These are phyloP conservation scores for Stropharia rugosoannulata DNA, from an alignment of 768 basidiomycete genomes.

Conservation along the genomic window DNA sequence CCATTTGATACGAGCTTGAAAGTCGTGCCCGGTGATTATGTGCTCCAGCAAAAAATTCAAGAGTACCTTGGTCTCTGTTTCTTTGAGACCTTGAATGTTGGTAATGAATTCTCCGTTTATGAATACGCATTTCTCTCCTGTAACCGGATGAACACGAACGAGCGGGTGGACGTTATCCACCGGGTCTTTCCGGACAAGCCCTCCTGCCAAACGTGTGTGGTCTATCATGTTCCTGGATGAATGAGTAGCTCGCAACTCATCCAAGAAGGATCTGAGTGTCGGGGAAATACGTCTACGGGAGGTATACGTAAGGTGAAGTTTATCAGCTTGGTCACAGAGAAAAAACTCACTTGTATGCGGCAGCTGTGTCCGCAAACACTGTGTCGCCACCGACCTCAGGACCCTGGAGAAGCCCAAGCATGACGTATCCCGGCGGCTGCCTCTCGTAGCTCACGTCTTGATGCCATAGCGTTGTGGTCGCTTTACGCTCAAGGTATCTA, in stretches of 20 bases:
- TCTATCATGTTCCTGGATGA: constrained; percentile 25
- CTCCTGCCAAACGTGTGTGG: constrained; percentile 18
- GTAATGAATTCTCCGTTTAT: constrained; percentile 28
- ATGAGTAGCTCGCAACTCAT: constrained; percentile 20
- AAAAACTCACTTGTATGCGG: constrained; percentile 15
- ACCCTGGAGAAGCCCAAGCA: constrained; percentile 10
- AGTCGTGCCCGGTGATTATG: constrained; percentile 23
- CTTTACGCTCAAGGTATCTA: constrained; percentile 4
- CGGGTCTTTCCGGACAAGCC: constrained; percentile 27
- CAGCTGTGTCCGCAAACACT: constrained; percentile 12
- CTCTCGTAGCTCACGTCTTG: constrained; percentile 14
- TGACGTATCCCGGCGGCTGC: constrained; percentile 11
- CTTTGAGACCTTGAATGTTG: constrained; percentile 23
- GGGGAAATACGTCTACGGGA: constrained; percentile 11
- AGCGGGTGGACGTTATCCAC: constrained; percentile 26
- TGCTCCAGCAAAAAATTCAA: constrained; percentile 24
- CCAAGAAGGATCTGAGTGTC: constrained; percentile 7
- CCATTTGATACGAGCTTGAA: constrained; percentile 25
- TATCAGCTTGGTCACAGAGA: not conserved
- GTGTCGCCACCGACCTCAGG: constrained; percentile 18
- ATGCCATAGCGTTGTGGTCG: constrained; percentile 12
- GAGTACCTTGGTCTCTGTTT: constrained; percentile 20
- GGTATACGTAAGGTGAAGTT: not conserved
- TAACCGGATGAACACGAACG: constrained; percentile 30
- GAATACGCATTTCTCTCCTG: constrained; percentile 22